phyloP scores from a whole-genome alignment of 441 rosid genomes.

The Melastoma candidum region DNA sequence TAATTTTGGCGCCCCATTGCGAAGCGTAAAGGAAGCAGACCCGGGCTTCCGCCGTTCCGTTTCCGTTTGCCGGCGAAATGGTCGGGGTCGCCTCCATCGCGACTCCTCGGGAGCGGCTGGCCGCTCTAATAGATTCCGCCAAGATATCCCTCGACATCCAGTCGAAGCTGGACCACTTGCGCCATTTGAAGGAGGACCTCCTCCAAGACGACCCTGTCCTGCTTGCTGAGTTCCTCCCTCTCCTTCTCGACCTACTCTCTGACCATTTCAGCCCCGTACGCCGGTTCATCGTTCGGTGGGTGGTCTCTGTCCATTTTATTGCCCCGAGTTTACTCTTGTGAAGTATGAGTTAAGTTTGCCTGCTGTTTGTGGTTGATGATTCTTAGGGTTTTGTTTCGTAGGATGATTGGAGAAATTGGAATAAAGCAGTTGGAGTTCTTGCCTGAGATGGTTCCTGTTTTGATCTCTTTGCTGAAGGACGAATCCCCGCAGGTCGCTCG shows the following conservation, averaged over 20 bases:
- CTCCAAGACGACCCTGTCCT: slow-evolving; percentile 27
- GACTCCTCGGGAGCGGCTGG: too few species aligned
- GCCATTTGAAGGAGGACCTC: slow-evolving; percentile 46
- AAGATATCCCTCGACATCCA: slow-evolving; percentile 46
- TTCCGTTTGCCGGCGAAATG: too few species aligned
- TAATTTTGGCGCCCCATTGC: too few species aligned
- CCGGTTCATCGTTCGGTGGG: slow-evolving; percentile 68
- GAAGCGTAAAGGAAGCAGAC: too few species aligned
- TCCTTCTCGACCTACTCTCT: slow-evolving; percentile 57
- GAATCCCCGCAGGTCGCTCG: slow-evolving; percentile 84
- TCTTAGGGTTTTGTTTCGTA: slow-evolving; percentile 14
- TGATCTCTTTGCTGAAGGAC: slow-evolving; percentile 60
- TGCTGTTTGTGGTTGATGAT: slow-evolving; percentile 10
- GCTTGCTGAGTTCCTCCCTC: slow-evolving; percentile 64
- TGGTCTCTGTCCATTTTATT: background rate
- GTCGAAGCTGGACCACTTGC: slow-evolving; percentile 62
- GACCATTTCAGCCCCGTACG: slow-evolving; percentile 77
- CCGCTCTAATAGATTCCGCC: slow-evolving; percentile 36
- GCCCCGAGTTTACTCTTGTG: too few species aligned
- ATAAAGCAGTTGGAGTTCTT: slow-evolving; percentile 57
- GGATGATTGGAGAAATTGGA: slow-evolving; percentile 86
- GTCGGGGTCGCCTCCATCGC: too few species aligned
- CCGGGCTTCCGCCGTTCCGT: too few species aligned
- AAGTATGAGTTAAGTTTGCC: background rate
- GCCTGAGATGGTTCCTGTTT: slow-evolving; percentile 71